A percentile compares a stretch with the other conserved stretches of the same genome.
Evolutionary conservation across 2,329 filamentous ascomycete genomes (phyloP).

Genomic region (Fusarium multiceps): DNA sequence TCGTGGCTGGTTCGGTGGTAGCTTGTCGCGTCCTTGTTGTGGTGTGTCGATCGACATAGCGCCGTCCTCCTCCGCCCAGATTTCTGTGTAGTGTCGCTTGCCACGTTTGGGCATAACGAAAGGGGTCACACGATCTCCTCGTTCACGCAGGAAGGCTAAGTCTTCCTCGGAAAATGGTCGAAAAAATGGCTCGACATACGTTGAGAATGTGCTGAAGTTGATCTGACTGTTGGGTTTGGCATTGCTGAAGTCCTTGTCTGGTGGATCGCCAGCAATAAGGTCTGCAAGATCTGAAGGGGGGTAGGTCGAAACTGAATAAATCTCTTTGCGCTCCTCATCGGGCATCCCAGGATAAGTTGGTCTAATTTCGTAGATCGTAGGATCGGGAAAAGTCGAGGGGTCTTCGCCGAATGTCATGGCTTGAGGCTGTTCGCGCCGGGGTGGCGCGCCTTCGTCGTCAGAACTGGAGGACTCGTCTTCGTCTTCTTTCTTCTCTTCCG

Average conservation of each 20-base stretch:
- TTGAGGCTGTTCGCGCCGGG: constrained; percentile 74
- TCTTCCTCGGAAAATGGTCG: constrained; percentile 92
- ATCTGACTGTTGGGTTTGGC: constrained; percentile 95
- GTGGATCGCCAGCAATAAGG: constrained; percentile 87
- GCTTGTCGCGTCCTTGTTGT: constrained; percentile 70
- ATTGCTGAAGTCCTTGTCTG: constrained; percentile 95
- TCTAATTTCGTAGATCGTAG: constrained; percentile 93
- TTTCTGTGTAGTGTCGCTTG: constrained; percentile 85
- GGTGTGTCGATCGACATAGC: constrained; percentile 77
- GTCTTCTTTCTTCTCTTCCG: constrained; percentile 47
- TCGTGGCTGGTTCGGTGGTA: constrained; percentile 83
- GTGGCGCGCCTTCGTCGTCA: constrained; percentile 69
- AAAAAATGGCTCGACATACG: constrained; percentile 92
- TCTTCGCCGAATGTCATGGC: constrained; percentile 93
- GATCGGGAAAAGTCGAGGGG: constrained; percentile 89
- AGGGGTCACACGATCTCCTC: constrained; percentile 83
- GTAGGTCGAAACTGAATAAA: constrained; percentile 88
- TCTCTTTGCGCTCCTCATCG: constrained; percentile 85
- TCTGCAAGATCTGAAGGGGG: constrained; percentile 84
- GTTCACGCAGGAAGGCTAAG: constrained; percentile 89
- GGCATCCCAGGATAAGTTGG: constrained; percentile 79
- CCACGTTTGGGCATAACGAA: constrained; percentile 89
- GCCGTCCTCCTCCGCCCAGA: constrained; percentile 96
- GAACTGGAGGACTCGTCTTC: constrained; percentile 62
- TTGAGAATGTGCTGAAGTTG: constrained; percentile 91